Evolutionary conservation across 257 asterid species (phyloP).

Genomic region (Solanum clarkiae): DNA sequence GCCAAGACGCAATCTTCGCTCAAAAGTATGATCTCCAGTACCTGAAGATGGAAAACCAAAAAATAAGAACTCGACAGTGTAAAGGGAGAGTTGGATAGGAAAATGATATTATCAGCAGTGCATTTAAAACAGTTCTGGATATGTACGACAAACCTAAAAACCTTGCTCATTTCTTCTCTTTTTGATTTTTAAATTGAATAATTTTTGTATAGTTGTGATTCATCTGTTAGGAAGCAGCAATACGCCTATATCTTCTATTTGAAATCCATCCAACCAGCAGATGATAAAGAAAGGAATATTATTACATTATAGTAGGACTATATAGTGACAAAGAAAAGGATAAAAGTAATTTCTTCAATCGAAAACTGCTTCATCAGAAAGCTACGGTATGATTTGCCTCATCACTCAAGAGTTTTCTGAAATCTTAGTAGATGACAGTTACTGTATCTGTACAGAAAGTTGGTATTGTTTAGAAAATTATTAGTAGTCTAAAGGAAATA

Average conservation of each 20-base stretch:
- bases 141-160: background rate
- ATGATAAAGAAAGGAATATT: background rate
- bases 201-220: background rate
- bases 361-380: background rate
- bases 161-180: background rate
- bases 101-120: background rate
- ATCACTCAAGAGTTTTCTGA: background rate
- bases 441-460: background rate
- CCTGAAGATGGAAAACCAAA: slow-evolving; percentile 27
- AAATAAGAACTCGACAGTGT: background rate
- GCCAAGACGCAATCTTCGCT: slow-evolving; percentile 92
- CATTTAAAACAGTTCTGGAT: background rate
- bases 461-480: background rate
- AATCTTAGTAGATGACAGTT: background rate
- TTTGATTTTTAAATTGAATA: background rate
- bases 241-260: background rate
- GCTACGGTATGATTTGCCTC: background rate
- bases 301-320: background rate
- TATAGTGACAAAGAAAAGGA: background rate
- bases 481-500: background rate
- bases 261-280: background rate
- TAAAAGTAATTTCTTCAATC: background rate
- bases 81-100: background rate
- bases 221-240: background rate
- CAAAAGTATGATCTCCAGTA: slow-evolving; percentile 90